phyloP scores from a whole-genome alignment of 2,329 filamentous ascomycete species.

The Lizonia empirigonia region DNA sequence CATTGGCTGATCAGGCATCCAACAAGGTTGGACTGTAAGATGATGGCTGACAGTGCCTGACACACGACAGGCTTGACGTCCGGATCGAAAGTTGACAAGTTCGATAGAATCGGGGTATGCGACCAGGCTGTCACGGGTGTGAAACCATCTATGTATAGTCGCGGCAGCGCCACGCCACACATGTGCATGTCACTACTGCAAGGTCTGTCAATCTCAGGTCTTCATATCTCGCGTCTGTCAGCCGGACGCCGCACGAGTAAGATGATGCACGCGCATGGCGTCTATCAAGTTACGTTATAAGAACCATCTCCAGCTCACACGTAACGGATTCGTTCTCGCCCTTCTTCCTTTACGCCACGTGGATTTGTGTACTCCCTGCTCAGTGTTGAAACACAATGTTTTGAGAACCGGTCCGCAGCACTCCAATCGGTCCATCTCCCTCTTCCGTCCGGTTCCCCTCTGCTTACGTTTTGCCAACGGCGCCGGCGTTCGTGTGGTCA shows the following conservation, averaged over 20 bases:
- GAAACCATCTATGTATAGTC: slow-evolving; percentile 1
- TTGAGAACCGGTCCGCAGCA: neutral
- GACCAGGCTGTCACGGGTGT: neutral
- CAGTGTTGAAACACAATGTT: neutral
- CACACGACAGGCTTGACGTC: slow-evolving; percentile 2
- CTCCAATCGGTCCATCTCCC: slow-evolving; percentile 1
- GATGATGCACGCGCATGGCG: no score
- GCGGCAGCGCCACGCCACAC: slow-evolving; percentile 4
- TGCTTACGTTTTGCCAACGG: neutral
- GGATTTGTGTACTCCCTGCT: no score
- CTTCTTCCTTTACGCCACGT: no score
- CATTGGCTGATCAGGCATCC: neutral
- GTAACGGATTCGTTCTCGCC: neutral
- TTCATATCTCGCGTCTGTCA: no score
- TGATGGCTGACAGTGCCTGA: slow-evolving; percentile 1
- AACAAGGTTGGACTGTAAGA: neutral
- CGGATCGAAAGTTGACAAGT: neutral
- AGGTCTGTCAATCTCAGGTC: no score
- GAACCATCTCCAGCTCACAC: neutral
- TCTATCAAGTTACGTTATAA: no score
- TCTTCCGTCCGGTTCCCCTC: neutral
- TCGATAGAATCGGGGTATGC: neutral
- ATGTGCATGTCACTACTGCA: slow-evolving; percentile 3
- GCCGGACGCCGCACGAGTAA: no score
- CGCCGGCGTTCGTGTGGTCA: neutral